Conservation (phyloP, 441 rosid genomes). For the Populus hybrid region DNA sequence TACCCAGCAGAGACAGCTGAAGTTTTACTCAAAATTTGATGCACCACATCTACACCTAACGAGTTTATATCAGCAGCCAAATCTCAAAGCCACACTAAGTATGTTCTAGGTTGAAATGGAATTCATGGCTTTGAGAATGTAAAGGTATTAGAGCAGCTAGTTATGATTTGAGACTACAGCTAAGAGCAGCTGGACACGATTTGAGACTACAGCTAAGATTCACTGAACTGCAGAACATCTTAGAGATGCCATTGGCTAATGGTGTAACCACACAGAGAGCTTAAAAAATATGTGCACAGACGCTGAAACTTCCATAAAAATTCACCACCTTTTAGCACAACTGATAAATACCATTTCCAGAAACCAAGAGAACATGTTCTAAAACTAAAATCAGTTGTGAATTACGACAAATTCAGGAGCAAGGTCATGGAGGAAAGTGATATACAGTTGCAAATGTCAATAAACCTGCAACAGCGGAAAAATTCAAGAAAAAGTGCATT, state of each 20-base stretch:
- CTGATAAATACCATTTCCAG: neutral
- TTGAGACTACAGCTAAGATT: neutral
- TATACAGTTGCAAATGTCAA: neutral
- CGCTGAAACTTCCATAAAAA: neutral
- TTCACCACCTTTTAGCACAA: neutral
- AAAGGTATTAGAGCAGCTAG: neutral
- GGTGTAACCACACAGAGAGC: too few species aligned
- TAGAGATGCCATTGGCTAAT: too few species aligned
- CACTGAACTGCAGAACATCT: neutral
- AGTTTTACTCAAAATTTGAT: neutral
- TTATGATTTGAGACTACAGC: neutral
- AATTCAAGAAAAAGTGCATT: neutral
- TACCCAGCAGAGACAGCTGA: neutral
- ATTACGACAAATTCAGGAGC: neutral
- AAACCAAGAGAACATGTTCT: neutral
- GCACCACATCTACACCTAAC: neutral
- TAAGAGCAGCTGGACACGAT: too few species aligned
- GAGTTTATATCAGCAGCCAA: neutral
- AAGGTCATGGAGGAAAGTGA: neutral
- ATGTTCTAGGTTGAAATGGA: neutral
- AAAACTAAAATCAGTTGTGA: neutral
- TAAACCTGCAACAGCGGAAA: neutral
- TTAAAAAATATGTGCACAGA: neutral
- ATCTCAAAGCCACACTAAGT: neutral
- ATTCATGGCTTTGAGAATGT: neutral